Evolutionary conservation across 805 yeast genomes (phyloP), one percentile per base, ranked within the genome.

Genomic region (Cyberlindnera suaveolens): DNA sequence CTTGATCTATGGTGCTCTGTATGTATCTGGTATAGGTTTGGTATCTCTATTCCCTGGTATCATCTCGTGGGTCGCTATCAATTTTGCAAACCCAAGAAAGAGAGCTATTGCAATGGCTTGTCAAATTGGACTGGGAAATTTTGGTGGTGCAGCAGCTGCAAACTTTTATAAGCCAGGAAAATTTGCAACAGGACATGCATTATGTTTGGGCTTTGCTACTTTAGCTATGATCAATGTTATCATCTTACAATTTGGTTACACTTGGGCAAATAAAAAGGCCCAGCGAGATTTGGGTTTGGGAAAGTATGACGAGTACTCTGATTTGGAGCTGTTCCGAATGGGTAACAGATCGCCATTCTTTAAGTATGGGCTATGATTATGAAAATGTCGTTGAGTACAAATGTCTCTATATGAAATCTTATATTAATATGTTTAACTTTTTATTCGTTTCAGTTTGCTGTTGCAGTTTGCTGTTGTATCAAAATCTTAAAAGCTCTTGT

Each of bases 301-400:
- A 1, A 52, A 50, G 30, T 68, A 58, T 43, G 66, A 59, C 40
- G 50, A 47, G 3, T 41, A 45, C 35, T 48, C 60, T 10, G 61
- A 55, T 16, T 46, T 54, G 31, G 63, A 68, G 34, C 51, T 70
- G 39, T 48, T 61, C 20, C 63, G 61, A 42, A 54, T 69, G 70
- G 76, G 75, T 18, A 74, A 71, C 55, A 64, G 62, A 49, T 67
- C 66, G 23, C 75, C 75, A 2, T 62, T 62, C 43, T 71, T 65
- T 45, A 52, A 56, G 34, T 70, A 70, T 45, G 46, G 47, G n/a
- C 26, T 49, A 30, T 50, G 34, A 41, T 23, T 4, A 16, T 8
- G 20, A 34, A 34, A 19, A 34, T 23, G 23, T 3, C 8, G 3
- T 20, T 7, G 23, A 23, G 3, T 23, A 23, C 10, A 23, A 23